Evolutionary conservation across 805 yeast genomes (phyloP).

Genomic region (Phaffomyces opuntiae): DNA sequence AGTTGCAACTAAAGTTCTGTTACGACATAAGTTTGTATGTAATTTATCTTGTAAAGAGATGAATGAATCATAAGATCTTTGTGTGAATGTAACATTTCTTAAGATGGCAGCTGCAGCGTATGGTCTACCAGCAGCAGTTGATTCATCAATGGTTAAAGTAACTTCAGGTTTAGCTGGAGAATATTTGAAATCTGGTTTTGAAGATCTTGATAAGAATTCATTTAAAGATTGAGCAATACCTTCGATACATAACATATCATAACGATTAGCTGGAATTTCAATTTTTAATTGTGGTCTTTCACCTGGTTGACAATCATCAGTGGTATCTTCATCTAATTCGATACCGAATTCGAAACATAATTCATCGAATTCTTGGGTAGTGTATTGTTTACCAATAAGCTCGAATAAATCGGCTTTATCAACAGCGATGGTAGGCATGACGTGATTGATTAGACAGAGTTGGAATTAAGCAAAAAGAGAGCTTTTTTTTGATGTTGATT

Average conservation of each 20-base stretch:
- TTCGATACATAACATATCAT: slow-evolving; percentile 95
- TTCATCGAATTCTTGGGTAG: slow-evolving; percentile 93
- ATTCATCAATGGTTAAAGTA: slow-evolving; percentile 65
- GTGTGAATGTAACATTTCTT: slow-evolving; percentile 74
- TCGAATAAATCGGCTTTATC: slow-evolving; percentile 89
- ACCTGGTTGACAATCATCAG: slow-evolving; percentile 62
- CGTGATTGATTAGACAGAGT: not conserved
- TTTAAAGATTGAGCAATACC: slow-evolving; percentile 95
- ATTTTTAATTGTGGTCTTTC: slow-evolving; percentile 96
- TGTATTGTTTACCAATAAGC: slow-evolving; percentile 60
- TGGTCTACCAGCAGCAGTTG: slow-evolving; percentile 74
- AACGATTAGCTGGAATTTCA: slow-evolving; percentile 97
- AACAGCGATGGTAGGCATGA: slow-evolving; percentile 94
- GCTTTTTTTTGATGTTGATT: not conserved
- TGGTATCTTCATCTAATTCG: slow-evolving; percentile 96
- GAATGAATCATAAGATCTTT: slow-evolving; percentile 86
- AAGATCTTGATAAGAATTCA: slow-evolving; percentile 69
- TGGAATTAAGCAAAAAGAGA: not conserved
- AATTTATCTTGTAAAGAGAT: slow-evolving; percentile 93
- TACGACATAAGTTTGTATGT: slow-evolving; percentile 92
- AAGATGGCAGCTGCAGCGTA: slow-evolving; percentile 93
- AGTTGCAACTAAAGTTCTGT: slow-evolving; percentile 94
- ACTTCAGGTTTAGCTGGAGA: slow-evolving; percentile 53
- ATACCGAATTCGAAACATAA: slow-evolving; percentile 96
- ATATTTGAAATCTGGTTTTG: slow-evolving; percentile 62